A percentile compares a stretch with the other conserved stretches of the same genome.
These are phyloP conservation scores for Populus simonii DNA, from an alignment of 345 rosid genomes.

Conservation along the genomic window DNA sequence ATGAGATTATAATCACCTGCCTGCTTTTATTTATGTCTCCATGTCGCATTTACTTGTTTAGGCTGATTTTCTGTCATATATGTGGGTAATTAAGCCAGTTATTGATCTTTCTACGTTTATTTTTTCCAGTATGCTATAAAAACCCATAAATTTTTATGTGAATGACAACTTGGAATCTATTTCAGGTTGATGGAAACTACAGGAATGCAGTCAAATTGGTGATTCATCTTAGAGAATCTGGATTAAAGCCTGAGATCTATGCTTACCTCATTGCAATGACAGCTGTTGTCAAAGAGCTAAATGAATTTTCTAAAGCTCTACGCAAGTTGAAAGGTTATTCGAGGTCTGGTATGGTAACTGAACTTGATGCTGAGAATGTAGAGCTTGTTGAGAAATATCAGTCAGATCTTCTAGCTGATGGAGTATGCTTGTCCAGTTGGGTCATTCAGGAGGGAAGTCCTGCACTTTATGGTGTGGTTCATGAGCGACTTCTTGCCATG, in stretches of 20 bases:
- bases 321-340: conserved; percentile 66
- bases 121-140: not conserved
- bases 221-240: conserved; percentile 56
- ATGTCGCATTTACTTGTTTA: no score
- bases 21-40: no score
- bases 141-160: not conserved
- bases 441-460: conserved; percentile 61
- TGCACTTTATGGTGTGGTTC: conserved; percentile 58
- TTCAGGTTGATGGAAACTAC: conserved; percentile 82
- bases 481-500: conserved; percentile 90
- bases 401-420: conserved; percentile 62
- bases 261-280: conserved; percentile 89
- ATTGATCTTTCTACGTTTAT: not conserved
- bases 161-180: conserved; percentile 10
- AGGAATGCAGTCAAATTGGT: conserved; percentile 65
- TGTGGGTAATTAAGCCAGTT: not conserved
- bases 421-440: conserved; percentile 62
- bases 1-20: no score
- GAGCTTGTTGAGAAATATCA: conserved; percentile 63
- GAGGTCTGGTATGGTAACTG: conserved; percentile 53
- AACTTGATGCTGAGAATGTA: conserved; percentile 51
- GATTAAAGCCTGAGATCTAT: conserved; percentile 77
- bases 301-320: conserved; percentile 64
- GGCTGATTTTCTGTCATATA: no score
- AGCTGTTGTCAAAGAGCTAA: conserved; percentile 88